A percentile compares a stretch with the other conserved stretches of the same genome.
phyloP scores from a whole-genome alignment of 345 rosid species.

The Psidium guajava region DNA sequence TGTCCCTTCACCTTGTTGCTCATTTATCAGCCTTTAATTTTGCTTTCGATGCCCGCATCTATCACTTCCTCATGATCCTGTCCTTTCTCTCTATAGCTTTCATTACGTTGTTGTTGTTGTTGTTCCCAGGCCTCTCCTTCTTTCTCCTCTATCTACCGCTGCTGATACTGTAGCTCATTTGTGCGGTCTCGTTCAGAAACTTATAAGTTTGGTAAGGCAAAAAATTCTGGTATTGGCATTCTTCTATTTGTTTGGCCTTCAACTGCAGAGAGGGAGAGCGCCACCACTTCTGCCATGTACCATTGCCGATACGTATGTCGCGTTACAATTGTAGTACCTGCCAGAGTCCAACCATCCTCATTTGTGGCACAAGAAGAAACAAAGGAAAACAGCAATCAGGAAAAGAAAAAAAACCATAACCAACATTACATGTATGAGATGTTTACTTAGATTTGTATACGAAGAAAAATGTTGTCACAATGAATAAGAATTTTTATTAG shows the following conservation, averaged over 20 bases:
- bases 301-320: accelerated
- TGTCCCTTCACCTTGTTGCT: neutral
- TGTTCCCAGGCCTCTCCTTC: neutral
- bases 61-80: neutral
- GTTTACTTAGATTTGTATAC: neutral
- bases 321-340: neutral
- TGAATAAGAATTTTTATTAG: neutral
- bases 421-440: neutral
- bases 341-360: neutral
- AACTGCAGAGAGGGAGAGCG: accelerated
- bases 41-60: accelerated
- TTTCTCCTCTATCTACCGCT: neutral
- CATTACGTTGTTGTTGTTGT: neutral
- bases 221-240: neutral
- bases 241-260: neutral
- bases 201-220: neutral
- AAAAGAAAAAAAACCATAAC: neutral
- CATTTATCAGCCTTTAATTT: neutral
- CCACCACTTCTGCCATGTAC: neutral
- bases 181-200: too few relatives aligned
- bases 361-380: neutral
- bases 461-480: accelerated
- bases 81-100: neutral
- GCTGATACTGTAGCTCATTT: too few relatives aligned
- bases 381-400: neutral